Conservation (phyloP, 768 basidiomycete genomes). For the Leucocoprinus sp. region DNA sequence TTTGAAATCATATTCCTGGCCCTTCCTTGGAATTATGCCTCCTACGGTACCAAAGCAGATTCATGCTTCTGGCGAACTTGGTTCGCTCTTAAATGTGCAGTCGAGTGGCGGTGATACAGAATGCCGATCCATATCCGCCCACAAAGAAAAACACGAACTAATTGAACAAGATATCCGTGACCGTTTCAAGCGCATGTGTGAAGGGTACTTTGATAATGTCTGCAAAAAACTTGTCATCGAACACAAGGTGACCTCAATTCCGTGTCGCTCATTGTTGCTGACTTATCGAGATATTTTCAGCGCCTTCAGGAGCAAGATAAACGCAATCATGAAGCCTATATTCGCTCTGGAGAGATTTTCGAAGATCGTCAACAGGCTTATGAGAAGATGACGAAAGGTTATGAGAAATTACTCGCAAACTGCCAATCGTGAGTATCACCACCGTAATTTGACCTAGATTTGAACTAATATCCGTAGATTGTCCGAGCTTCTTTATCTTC, state of each 20-base stretch:
- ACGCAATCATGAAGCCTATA: slow-evolving; percentile 97
- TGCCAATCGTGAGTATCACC: slow-evolving; percentile 66
- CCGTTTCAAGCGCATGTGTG: slow-evolving; percentile 87
- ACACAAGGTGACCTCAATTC: slow-evolving; percentile 56
- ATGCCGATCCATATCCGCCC: slow-evolving; percentile 31
- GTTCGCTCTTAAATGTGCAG: slow-evolving; percentile 38
- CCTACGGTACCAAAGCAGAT: slow-evolving; percentile 50
- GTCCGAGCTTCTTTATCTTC: slow-evolving; percentile 82
- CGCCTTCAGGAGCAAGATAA: slow-evolving; percentile 95
- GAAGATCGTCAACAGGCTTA: slow-evolving; percentile 98
- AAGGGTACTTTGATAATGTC: slow-evolving; percentile 87
- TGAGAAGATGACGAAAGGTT: slow-evolving; percentile 95
- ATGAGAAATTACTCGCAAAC: slow-evolving; percentile 83
- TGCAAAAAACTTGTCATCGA: slow-evolving; percentile 88
- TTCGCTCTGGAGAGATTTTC: slow-evolving; percentile 97
- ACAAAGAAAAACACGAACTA: slow-evolving; percentile 59
- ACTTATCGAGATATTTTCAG: slow-evolving; percentile 30
- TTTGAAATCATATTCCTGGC: slow-evolving; percentile 84
- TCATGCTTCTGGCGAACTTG: slow-evolving; percentile 43
- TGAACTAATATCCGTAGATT: slow-evolving; percentile 39
- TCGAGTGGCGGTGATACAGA: slow-evolving; percentile 19
- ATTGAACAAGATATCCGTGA: slow-evolving; percentile 82
- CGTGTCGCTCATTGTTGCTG: not conserved
- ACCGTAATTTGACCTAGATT: not conserved
- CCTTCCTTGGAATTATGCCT: slow-evolving; percentile 75